Evolutionary conservation across 305 asterid genomes (phyloP), one percentile per base, ranked within the genome.

Genomic region (Plantago coronopus): DNA sequence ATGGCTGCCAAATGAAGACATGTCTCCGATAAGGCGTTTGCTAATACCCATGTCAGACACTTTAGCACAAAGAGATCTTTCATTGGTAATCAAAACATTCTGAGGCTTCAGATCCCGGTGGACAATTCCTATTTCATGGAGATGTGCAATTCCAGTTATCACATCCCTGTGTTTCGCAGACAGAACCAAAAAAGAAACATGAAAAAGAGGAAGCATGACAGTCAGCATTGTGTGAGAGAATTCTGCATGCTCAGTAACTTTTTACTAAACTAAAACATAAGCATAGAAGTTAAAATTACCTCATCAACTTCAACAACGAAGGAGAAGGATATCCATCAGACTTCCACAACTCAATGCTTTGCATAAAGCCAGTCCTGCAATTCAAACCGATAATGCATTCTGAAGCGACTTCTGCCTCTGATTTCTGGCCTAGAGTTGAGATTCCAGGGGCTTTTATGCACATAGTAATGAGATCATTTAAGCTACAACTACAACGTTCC

Each of bases 31-130:
- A 57, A 89, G 94, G 70, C 84, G 78, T 75, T 89, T 91, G 87
- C 97, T 91, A 58, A 89, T 89, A 61, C 98, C 98, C 98, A 91
- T 89, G 79, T 88, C 96, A 40, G 98, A 91, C 64, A 89, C 81
- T 79, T 89, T 91, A 34, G 97, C 98, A 72, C 79, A 67, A 23
- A 89, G 74, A 72, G 80, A 67, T 60, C 79, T 76, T 58, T 87
- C 94, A 61, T 68, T 71, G 51, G 68, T 59, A 66, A 91, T 83
- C 77, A 91, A 65, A 62, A 89, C 90, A 68, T 91, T 91, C 60
- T 85, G 96, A 46, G 98, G 98, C 78, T 91, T 91, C 76, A 91
- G 73, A 57, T 91, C 95, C 48, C 98, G 86, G 74, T 91, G 98
- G 70, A 89, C 80, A 51, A 91, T 86, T 73, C 97, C 98, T 57